Base-by-base conservation (phyloP, 768 basidiomycete species). In the Melanogaster broomeanus region DNA sequence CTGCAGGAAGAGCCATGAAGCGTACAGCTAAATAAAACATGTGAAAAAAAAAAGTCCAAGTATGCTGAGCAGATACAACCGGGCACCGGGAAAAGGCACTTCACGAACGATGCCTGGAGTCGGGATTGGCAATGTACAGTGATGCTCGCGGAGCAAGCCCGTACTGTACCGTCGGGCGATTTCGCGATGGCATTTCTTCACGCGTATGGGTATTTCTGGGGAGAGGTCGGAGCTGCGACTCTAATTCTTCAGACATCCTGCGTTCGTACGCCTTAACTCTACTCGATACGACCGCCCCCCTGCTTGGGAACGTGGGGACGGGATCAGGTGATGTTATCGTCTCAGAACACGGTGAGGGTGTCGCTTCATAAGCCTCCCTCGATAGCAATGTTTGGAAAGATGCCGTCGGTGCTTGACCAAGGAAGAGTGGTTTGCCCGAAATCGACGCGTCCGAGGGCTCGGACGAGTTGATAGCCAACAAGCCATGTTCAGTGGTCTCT, bases 121-220 rank as follows among this genome's bases (percentile, higher is more conserved):
- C 63, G 33, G 90, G 88, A 67, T 92, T 91, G 21, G 87, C 86
- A 45, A 92, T 76, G 58, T 81, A 91, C 27, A 92, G 73, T 55
- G 81, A 81, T 18, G 80, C 69, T 53, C 79, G 77, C 21, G 82
- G 81, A 31, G 77, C 83, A 30, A 90, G 75, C 12, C 87, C 88
- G 64, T 90, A 91, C 24, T 79, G 75, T 33, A 83, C 72, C 38
- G 65, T 67, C 45, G 69, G 57, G 45, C 71, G 68, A 45, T 71
- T 68, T 61, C 69, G 75, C 53, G 65, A 71, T 42, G 71, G 61
- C 51, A 67, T 66, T 60, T 75, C 77, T 60, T 79, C 78, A 45
- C 57, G 67, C 45, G 68, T 70, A 61, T 67, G 76, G 18, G 73
- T 77, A 58, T 75, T 79, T 45, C 63, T 69, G 30, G 70, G 65